These are phyloP conservation scores for Penicillium crustosum DNA, from an alignment of 2,329 filamentous ascomycete species.

Conservation along the genomic window DNA sequence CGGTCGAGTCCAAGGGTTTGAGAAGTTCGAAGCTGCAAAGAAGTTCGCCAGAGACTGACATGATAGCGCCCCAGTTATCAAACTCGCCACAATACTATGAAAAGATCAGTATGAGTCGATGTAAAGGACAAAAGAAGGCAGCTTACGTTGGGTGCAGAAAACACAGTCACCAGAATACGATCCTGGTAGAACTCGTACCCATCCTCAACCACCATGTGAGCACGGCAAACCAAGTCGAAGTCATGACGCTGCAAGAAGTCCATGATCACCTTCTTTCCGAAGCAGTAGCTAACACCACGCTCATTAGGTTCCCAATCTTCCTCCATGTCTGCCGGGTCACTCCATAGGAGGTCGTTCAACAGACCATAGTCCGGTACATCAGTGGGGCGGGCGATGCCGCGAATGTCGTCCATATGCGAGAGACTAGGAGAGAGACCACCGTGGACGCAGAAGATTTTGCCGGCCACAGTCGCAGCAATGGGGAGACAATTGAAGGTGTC, in stretches of 20 bases:
- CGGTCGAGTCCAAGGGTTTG: conserved; percentile 93
- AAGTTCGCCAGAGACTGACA: conserved; percentile 92
- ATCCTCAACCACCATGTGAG: conserved; percentile 99
- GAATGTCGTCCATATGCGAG: conserved; percentile 97
- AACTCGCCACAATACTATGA: conserved; percentile 95
- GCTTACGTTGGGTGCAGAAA: conserved; percentile 93
- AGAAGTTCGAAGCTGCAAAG: conserved; percentile 96
- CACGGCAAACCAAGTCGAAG: conserved; percentile 94
- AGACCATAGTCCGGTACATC: conserved; percentile 97
- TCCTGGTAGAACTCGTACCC: conserved; percentile 99
- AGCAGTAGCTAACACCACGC: conserved; percentile 95
- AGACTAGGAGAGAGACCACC: conserved; percentile 90
- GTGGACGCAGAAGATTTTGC: conserved; percentile 97
- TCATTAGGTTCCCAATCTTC: conserved; percentile 98
- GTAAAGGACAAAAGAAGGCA: neutral
- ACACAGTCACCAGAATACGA: conserved; percentile 90
- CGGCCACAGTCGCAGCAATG: conserved; percentile 93
- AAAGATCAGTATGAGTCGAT: conserved; percentile 21
- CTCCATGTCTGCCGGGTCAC: conserved; percentile 96
- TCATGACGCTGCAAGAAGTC: conserved; percentile 93
- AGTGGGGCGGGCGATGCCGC: conserved; percentile 90
- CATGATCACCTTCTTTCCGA: conserved; percentile 96
- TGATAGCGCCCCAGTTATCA: conserved; percentile 98
- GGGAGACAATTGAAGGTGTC: conserved; percentile 95
- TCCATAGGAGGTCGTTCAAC: conserved; percentile 94